A percentile compares a stretch with the other conserved stretches of the same genome.
Evolutionary conservation across 768 basidiomycete genomes (phyloP).

Genomic region (Suillus plorans): DNA sequence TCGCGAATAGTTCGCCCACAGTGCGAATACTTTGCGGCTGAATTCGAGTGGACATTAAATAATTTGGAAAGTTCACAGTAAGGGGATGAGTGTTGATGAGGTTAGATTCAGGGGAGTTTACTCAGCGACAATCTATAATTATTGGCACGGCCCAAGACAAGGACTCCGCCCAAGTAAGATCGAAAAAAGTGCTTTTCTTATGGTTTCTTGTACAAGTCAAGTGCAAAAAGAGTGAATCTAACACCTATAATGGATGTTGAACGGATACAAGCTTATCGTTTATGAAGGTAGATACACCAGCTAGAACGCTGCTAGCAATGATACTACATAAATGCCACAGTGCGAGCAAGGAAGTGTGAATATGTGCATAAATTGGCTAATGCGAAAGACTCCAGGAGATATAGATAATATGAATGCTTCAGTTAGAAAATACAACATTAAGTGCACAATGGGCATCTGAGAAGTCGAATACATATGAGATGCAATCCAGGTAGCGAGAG

Average conservation of each 20-base stretch:
- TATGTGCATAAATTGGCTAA: constrained; percentile 2
- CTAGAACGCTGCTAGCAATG: not conserved
- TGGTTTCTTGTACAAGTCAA: not conserved
- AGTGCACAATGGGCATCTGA: constrained; percentile 1
- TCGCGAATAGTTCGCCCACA: constrained; percentile 52
- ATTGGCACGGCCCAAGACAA: not conserved
- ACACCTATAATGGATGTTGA: not conserved
- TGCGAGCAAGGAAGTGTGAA: not conserved
- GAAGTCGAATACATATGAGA: not conserved
- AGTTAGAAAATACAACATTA: constrained; percentile 8
- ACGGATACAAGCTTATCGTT: not conserved
- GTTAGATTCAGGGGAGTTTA: not conserved
- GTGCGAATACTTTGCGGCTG: constrained; percentile 53
- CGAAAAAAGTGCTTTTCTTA: not conserved
- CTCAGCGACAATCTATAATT: too few species aligned
- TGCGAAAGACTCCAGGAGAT: constrained; percentile 6
- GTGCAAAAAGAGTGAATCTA: not conserved
- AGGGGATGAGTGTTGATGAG: not conserved
- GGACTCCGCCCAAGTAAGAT: not conserved
- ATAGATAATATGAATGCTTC: constrained; percentile 1
- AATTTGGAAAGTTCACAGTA: constrained; percentile 8
- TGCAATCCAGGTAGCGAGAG: not conserved
- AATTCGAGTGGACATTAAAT: constrained; percentile 16
- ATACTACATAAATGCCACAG: not conserved
- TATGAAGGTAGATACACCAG: not conserved